phyloP scores from a whole-genome alignment of 1,139 yeast species.

The Hemisphaericaspora subhashii region DNA sequence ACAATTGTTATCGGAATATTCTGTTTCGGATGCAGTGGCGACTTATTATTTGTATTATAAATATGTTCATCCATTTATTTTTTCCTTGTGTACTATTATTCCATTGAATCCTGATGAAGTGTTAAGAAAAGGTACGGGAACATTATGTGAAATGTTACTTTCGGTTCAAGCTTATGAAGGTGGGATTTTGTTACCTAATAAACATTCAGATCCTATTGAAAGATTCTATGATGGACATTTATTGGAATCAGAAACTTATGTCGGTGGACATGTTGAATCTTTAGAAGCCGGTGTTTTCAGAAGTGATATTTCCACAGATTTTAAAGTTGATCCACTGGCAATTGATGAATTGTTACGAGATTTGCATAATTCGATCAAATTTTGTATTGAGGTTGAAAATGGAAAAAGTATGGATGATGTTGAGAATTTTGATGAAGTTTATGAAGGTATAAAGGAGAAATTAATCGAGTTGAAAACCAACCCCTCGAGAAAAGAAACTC shows the following conservation, averaged over 20 bases:
- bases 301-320: constrained; percentile 77
- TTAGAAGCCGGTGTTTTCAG: constrained; percentile 97
- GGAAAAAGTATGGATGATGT: constrained; percentile 72
- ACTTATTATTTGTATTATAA: constrained; percentile 95
- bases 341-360: constrained; percentile 77
- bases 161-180: constrained; percentile 94
- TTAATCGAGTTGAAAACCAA: constrained; percentile 58
- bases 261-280: constrained; percentile 98
- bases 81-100: constrained; percentile 91
- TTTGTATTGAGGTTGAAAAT: constrained; percentile 84
- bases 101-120: constrained; percentile 98
- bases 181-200: constrained; percentile 82
- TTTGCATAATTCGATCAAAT: constrained; percentile 72
- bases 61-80: constrained; percentile 95
- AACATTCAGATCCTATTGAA: constrained; percentile 89
- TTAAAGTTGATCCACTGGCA: constrained; percentile 77
- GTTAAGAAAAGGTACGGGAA: constrained; percentile 95
- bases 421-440: constrained; percentile 74
- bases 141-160: constrained; percentile 94
- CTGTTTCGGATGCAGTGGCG: constrained; percentile 99
- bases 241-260: constrained; percentile 93
- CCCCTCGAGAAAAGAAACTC: constrained; percentile 72
- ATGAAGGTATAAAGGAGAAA: constrained; percentile 53
- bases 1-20: constrained; percentile 88
- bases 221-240: constrained; percentile 93